Evolutionary conservation across 371 early-diverging fungal species (phyloP), one percentile per base, ranked within the genome.

Genomic region (Batkoa obscura): DNA sequence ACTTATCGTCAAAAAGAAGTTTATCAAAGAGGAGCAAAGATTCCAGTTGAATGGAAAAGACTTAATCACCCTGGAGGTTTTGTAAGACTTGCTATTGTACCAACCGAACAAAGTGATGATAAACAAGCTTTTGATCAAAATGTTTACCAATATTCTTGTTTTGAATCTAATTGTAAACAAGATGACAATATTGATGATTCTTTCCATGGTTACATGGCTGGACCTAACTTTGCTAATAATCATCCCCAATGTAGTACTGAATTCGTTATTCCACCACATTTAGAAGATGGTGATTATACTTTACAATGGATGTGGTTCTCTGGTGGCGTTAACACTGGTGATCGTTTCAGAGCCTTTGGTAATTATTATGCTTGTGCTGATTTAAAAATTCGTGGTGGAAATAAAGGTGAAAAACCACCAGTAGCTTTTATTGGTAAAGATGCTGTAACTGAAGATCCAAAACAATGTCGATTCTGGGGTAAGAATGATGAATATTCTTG

Each of bases 241-340:
- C 76, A 71, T 0, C 50, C 63, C 6, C 55, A 60, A 2, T 79
- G 79, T 60, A 58, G 61, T 15, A 72, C 74, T 3, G 58, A 54
- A 3, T 61, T 78, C 15, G 72, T 64, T 1, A 58, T 78, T 13
- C 79, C 79, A 3, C 49, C 58, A 17, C 64, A 70, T 58, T 59
- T 79, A 8, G 66, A 68, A 23, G 75, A 79, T 56, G 74, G 72
- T 47, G 64, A 62, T 5, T 67, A 59, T 15, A 78, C 79, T 1
- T 60, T 79, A 9, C 79, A 78, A 51, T 76, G 76, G 76, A 63
- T 72, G 17, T 75, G 76, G 76, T 76, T 68, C 53, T 78, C 78
- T 30, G 78, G 73, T 12, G 79, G 76, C 6, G 65, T 74, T 34
- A 71, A 68, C 58, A 70, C 73, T 57, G 75, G 67, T 2, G 62